These are phyloP conservation scores for Talinum fruticosum DNA, from an alignment of 148 eudicot species.

Conservation along the genomic window DNA sequence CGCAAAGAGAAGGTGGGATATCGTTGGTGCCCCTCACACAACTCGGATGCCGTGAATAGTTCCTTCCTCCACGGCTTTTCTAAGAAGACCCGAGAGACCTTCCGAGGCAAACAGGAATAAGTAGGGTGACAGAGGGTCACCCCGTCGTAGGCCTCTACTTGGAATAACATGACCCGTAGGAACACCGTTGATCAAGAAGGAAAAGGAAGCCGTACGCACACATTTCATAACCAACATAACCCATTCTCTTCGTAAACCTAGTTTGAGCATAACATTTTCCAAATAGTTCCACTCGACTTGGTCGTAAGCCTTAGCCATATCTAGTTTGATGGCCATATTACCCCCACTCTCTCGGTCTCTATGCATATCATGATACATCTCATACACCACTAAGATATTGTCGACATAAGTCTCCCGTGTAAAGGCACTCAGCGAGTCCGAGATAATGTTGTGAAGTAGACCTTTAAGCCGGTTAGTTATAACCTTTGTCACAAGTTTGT, in stretches of 20 bases:
- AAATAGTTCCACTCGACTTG: too few species aligned
- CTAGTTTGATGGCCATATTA: not conserved
- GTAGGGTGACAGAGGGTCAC: not conserved
- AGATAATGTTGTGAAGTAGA: not conserved
- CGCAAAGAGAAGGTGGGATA: too few species aligned
- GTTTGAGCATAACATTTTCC: not conserved
- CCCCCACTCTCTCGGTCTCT: not conserved
- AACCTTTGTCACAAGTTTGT: not conserved
- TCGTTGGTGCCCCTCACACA: too few species aligned
- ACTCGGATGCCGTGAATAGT: too few species aligned
- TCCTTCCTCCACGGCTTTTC: too few species aligned
- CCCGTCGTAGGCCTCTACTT: too few species aligned
- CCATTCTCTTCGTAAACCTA: not conserved
- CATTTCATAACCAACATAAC: not conserved
- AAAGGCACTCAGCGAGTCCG: not conserved
- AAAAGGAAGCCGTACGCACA: not conserved
- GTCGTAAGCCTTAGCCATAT: not conserved
- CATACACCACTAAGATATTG: not conserved
- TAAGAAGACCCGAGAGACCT: too few species aligned
- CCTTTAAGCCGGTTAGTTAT: not conserved
- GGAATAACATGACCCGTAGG: not conserved
- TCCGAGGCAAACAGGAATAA: not conserved
- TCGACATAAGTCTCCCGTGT: not conserved
- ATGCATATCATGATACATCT: not conserved
- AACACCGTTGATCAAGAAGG: not conserved